Base-by-base conservation (phyloP, 1,284 basidiomycete genomes). In the Cystobasidium sp. region DNA sequence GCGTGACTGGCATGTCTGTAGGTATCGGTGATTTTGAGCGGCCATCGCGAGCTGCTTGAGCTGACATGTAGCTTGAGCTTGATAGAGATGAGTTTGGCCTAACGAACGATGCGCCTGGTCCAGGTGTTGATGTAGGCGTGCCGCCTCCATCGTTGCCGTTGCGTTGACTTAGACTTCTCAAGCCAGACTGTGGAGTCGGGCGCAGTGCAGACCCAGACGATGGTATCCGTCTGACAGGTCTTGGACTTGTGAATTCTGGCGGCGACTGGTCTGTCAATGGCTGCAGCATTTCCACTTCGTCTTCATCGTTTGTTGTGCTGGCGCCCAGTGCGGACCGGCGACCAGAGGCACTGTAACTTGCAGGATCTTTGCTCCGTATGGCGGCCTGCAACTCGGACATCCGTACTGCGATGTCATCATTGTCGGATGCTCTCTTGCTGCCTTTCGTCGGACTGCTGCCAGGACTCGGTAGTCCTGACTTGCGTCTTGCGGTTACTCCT, bases 371-470 rank as follows among this genome's bases (percentile, higher is more conserved):
- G 16, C 41, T 56, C n/a, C 62, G 52, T 6, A 73, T 73, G 22
- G 70, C 70, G 56, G 70, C 62, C 55, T 73, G 70, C 39, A 73
- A 63, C 63, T 73, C 70, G 14, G 70, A 61, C 61, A 73, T 59
- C 46, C 55, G 49, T 12, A 43, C 43, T 31, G 70, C 52, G 9
- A 73, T 73, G 20, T 73, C 70, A 49, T 73, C 49, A 41, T 49
- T 65, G 8, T 18, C 47, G 8, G 49, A 24, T 46, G 51, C 22
- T 20, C 63, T 14, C 24, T 37, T 59, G 70, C 62, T 66, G 49
- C 43, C 31, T 53, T 68, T 68, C 14, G 52, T 68, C 10, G 66
- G 66, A 55, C 53, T 56, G 10, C 16, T 41, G 4, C 66, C 66
- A 37, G 66, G 66, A 56, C 53, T 56, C 18, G 66, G 52, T 37